Conservation (phyloP, 2,329 filamentous ascomycete species). For the Raffaelea arxii region DNA sequence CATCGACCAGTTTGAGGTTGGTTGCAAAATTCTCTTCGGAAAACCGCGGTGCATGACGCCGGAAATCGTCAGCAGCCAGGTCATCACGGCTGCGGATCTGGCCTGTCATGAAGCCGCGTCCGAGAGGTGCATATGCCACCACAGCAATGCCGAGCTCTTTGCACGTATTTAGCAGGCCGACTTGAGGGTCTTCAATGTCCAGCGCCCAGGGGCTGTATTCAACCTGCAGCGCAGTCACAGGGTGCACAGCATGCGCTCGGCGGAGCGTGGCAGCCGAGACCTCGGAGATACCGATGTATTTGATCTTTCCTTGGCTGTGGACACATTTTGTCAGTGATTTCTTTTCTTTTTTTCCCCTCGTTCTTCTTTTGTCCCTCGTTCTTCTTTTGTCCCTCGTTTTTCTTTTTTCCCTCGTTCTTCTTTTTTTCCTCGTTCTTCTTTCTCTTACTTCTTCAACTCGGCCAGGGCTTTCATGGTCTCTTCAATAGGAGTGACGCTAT, state of each 20-base stretch:
- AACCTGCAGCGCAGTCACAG: slow-evolving; percentile 40
- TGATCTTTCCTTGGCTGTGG: slow-evolving; percentile 40
- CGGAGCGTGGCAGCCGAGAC: slow-evolving; percentile 38
- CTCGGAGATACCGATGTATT: slow-evolving; percentile 46
- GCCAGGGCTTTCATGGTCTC: slow-evolving; percentile 37
- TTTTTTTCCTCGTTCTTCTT: no score
- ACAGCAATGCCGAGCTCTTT: slow-evolving; percentile 34
- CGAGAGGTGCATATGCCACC: slow-evolving; percentile 30
- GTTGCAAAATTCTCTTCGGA: slow-evolving; percentile 34
- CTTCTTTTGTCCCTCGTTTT: no score
- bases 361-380: no score
- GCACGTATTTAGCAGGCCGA: slow-evolving; percentile 29
- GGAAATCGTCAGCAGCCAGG: slow-evolving; percentile 9
- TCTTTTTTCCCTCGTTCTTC: no score
- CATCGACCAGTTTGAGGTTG: slow-evolving; percentile 27
- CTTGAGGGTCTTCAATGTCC: slow-evolving; percentile 44
- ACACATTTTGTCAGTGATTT: no score
- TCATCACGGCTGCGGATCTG: slow-evolving; percentile 14
- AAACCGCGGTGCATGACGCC: slow-evolving; percentile 27
- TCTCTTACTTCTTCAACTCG: slow-evolving; percentile 26
- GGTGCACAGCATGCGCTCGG: slow-evolving; percentile 39
- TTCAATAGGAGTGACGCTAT: slow-evolving; percentile 32
- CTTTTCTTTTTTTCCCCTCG: no score
- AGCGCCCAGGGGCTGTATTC: slow-evolving; percentile 46
- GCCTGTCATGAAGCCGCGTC: slow-evolving; percentile 32